Conservation (phyloP, 805 yeast species). For the Spathaspora arborariae region DNA sequence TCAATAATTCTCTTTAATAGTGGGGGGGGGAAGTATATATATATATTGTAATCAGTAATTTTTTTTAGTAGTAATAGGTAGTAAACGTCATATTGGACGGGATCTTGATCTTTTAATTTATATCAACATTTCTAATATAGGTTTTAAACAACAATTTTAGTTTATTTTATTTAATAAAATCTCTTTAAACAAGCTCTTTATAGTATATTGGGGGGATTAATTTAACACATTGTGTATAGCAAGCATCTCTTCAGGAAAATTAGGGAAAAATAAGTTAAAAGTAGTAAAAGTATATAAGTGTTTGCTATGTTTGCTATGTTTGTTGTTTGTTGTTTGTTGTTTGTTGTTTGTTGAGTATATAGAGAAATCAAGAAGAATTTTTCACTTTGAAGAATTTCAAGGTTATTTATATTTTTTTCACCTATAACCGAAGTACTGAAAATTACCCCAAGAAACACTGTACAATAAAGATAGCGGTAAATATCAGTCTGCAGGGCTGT, state of each 20-base stretch:
- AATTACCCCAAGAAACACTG: background rate
- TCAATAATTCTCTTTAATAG: background rate
- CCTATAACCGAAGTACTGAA: background rate
- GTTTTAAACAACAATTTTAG: conserved; percentile 8
- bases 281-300: background rate
- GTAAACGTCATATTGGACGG: conserved; percentile 32
- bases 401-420: background rate
- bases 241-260: background rate
- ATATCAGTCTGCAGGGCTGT: background rate
- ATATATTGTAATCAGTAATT: conserved; percentile 3
- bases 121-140: conserved; percentile 29
- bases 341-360: background rate
- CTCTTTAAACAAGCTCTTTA: conserved; percentile 4
- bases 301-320: background rate
- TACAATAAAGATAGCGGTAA: background rate
- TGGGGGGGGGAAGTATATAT: background rate
- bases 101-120: conserved; percentile 17
- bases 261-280: conserved; percentile 4
- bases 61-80: conserved; percentile 10
- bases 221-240: conserved; percentile 22
- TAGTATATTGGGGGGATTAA: conserved; percentile 20
- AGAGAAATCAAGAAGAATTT: conserved; percentile 1
- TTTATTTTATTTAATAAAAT: conserved; percentile 2
- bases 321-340: background rate
- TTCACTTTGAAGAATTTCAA: background rate